Evolutionary conservation across 257 asterid genomes (phyloP), one percentile per base, ranked within the genome.

Genomic region (Solanum chilense): DNA sequence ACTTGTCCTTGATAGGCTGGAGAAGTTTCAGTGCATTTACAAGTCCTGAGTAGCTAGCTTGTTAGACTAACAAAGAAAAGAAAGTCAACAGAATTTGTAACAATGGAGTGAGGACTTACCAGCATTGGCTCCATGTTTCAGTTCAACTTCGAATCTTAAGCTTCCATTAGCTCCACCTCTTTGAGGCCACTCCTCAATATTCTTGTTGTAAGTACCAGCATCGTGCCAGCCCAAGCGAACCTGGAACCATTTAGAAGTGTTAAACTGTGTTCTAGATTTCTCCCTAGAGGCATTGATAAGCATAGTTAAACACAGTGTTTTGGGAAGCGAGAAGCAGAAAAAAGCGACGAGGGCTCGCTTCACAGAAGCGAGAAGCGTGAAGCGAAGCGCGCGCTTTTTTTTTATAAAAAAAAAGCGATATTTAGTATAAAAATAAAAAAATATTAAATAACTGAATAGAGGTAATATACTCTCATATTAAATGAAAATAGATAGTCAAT

Each of bases 121-220:
- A 88, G 99, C 99, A 94, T 97, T 97, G 74, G 99, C 99, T 78
- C 91, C 98, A 90, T 97, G 99, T 87, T 95, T 96, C 87, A 97
- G 90, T 90, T 97, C 99, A 89, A 94, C 68, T 35, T 97, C 98
- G 89, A 94, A 97, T 92, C 99, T 95, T 89, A 97, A 90, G 90
- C 99, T 97, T 90, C 98, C 99, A 91, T 97, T 97, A 84, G 98
- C 99, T 87, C 99, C 99, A 85, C 99, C 99, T 87, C 98, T 90
- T 87, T 86, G 91, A 68, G 99, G 99, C 98, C 98, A 97, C 83
- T 97, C 99, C 91, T 90, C 92, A 88, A 97, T 96, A 87, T 93
- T 92, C 92, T 95, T 95, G 94, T 97, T 94, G 86, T 95, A 96
- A 44, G 99, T 97, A 89, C 99, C 99, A 37, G 99, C 96, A 92